Evolutionary conservation across 2,329 filamentous ascomycete genomes (phyloP), one percentile per base, ranked within the genome.

Genomic region (Curvularia verruculosa): DNA sequence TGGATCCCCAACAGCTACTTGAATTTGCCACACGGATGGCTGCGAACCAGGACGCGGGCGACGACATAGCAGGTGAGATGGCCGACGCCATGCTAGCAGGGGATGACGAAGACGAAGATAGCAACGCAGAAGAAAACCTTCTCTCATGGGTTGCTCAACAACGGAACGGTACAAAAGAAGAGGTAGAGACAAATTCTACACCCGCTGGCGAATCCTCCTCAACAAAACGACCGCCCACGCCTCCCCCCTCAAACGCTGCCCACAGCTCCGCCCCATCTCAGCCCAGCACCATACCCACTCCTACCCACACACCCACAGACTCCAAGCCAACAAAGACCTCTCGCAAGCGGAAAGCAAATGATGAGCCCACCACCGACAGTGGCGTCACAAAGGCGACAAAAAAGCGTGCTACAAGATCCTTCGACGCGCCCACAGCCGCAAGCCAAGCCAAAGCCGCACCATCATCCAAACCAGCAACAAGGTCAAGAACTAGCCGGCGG

Each of bases 11-110:
- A 13, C 74, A 76, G 12, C 72, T 82, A 46, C 74, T 81, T 50
- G 64, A 78, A 45, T 79, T 76, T 15, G 75, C 79, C 4, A 70
- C 75, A 62, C 75, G 80, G 49, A 80, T 82, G 79, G 69, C 81
- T 10, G 74, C 72, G 4, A 75, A 77, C 28, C 69, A 78, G n/a
- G 72, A 68, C 23, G 74, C 69, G 7, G 73, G 74, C 24, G 79
- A 80, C 47, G 79, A 79, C 15, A 76, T 79, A 53, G 70, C 76
- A 18, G 76, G 76, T 24, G 71, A 79, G 43, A 69, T 82, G 59
- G 77, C 79, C 26, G 75, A 77, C 34, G 74, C 73, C 10, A 69
- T 82, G 56, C 72, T 82, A 18, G 72, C 63, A 37, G 68, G 67
- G 9, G 71, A 73, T 0, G 74, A 73, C 9, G 75, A 74, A 0